A percentile compares a stretch with the other conserved stretches of the same genome.
phyloP scores from a whole-genome alignment of 495 filamentous ascomycete species.

The Tuber borchii region DNA sequence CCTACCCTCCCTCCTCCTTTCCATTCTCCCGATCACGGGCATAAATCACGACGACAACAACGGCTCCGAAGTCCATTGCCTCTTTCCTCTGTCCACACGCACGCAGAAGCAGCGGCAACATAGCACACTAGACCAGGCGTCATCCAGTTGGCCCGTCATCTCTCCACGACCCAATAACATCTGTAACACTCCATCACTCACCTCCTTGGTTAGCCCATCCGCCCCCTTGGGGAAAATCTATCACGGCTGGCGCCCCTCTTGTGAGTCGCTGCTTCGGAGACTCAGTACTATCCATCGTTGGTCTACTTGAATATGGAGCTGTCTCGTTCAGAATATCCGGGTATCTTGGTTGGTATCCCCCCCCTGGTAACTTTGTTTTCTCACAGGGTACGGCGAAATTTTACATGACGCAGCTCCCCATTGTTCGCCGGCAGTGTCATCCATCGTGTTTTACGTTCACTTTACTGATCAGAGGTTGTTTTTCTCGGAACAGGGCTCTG shows the following conservation, averaged over 20 bases:
- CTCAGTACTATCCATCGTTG: slow-evolving; percentile 15
- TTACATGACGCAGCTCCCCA: slow-evolving; percentile 9
- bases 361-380: neutral
- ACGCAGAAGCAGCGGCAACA: neutral
- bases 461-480: slow-evolving; percentile 31
- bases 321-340: slow-evolving; percentile 87
- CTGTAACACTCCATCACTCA: neutral
- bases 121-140: neutral
- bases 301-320: slow-evolving; percentile 57
- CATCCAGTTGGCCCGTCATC: neutral
- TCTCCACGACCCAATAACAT: neutral
- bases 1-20: neutral
- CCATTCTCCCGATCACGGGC: neutral
- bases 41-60: slow-evolving; percentile 1
- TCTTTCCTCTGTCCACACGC: neutral
- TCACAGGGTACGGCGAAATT: slow-evolving; percentile 20
- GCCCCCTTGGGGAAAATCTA: slow-evolving; percentile 17
- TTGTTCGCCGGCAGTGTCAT: slow-evolving; percentile 10
- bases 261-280: slow-evolving; percentile 2
- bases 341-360: slow-evolving; percentile 71
- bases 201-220: neutral
- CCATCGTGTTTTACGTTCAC: slow-evolving; percentile 13
- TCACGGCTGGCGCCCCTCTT: slow-evolving; percentile 9
- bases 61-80: neutral
- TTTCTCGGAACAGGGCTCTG: slow-evolving; percentile 55